A percentile compares a stretch with the other conserved stretches of the same genome.
Conservation (phyloP, 2,329 filamentous ascomycete genomes). For the Diplodia mutila region DNA sequence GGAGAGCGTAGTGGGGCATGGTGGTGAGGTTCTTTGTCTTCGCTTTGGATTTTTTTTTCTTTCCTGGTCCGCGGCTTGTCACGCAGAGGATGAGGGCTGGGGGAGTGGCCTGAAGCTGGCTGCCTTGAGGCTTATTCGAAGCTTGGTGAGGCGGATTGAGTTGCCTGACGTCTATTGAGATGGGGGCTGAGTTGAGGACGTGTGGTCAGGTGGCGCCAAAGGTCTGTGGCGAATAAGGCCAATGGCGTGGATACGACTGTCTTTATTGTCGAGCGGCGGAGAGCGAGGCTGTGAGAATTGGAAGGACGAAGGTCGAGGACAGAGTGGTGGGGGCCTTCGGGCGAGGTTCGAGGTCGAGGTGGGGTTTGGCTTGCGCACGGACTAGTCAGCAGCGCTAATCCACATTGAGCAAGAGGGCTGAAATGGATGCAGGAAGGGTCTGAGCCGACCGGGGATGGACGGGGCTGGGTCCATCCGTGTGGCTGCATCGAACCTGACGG, state of each 20-base stretch:
- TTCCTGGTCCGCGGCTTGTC: background rate
- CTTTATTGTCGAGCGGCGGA: background rate
- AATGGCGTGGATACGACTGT: background rate
- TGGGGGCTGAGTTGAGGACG: too few species aligned
- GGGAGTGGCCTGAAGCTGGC: background rate
- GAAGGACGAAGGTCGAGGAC: background rate
- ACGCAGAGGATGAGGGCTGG: background rate
- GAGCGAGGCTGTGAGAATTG: background rate
- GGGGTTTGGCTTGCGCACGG: background rate
- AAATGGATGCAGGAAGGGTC: background rate
- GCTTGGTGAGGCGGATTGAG: too few species aligned
- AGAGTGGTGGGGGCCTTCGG: background rate
- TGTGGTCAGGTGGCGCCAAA: too few species aligned
- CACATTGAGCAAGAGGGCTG: background rate
- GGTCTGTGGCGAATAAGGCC: too few species aligned
- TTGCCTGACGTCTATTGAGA: too few species aligned
- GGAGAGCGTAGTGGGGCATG: conserved; percentile 44
- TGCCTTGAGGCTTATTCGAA: background rate
- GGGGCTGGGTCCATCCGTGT: too few species aligned
- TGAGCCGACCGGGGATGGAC: background rate
- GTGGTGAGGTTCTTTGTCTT: background rate
- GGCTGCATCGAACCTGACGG: background rate
- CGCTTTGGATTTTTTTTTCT: too few species aligned
- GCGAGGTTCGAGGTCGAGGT: background rate
- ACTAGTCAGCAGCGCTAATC: background rate